Evolutionary conservation across 1,284 basidiomycete species (phyloP).

Genomic region (Microbotryum violaceum): DNA sequence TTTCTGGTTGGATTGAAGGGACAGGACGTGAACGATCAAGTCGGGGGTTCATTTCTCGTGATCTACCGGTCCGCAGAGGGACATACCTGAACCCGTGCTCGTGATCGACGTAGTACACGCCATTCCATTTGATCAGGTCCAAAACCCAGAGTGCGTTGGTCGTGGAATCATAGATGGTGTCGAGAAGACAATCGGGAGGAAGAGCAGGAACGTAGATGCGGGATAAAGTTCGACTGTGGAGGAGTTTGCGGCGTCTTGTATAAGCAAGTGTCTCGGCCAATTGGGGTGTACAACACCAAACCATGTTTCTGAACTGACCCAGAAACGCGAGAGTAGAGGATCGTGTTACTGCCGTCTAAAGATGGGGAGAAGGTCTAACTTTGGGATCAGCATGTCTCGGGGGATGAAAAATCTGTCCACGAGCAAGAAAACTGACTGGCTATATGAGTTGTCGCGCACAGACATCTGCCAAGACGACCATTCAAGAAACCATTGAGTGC

Average conservation of each 20-base stretch:
- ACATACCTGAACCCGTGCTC: conserved; percentile 5
- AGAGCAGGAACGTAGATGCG: conserved; percentile 19
- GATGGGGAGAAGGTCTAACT: not conserved
- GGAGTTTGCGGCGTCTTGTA: not conserved
- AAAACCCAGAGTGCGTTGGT: conserved; percentile 20
- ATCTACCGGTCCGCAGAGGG: not conserved
- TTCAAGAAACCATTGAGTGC: too few species aligned
- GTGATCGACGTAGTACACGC: conserved; percentile 15
- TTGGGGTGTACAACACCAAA: too few species aligned
- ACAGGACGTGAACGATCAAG: not conserved
- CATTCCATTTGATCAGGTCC: conserved; percentile 25
- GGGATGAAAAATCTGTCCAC: not conserved
- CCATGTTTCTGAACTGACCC: conserved; percentile 5
- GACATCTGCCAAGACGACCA: not conserved
- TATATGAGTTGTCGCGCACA: conserved; percentile 14
- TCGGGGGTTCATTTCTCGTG: not conserved
- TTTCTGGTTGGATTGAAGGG: not conserved
- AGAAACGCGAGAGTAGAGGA: conserved; percentile 20
- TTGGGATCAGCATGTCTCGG: not conserved
- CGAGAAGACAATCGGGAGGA: conserved; percentile 29
- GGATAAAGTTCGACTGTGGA: conserved; percentile 16
- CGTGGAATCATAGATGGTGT: conserved; percentile 23
- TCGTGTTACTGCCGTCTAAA: conserved; percentile 16
- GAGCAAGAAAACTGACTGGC: conserved; percentile 2
- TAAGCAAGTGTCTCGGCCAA: not conserved